Percentiles rank a stretch among this genome's conserved stretches.
Conservation (phyloP, 768 basidiomycete genomes). For the Panaeolus cyanescens region DNA sequence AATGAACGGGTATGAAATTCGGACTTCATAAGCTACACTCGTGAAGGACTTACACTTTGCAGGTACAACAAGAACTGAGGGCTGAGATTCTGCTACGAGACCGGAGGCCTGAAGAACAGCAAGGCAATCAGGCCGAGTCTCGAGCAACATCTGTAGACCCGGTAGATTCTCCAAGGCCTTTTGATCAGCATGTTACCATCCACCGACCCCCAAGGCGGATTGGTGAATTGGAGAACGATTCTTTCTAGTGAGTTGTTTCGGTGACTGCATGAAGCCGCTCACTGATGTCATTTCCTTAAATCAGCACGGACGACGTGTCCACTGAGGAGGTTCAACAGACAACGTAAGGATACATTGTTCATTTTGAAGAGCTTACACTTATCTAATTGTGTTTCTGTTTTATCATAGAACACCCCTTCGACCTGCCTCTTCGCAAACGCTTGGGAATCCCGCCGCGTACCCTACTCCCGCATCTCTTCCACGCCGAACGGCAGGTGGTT, state of each 20-base stretch:
- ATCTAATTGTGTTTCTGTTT: background rate
- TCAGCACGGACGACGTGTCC: background rate
- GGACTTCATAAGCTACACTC: too few species aligned
- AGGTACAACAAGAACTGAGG: too few species aligned
- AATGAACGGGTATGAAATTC: background rate
- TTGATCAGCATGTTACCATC: too few species aligned
- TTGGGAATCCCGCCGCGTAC: background rate
- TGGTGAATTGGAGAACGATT: background rate
- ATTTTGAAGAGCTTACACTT: background rate
- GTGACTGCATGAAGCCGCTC: too few species aligned
- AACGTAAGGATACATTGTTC: background rate
- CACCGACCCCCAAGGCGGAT: background rate
- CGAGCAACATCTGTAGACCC: too few species aligned
- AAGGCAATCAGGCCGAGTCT: too few species aligned
- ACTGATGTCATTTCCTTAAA: background rate
- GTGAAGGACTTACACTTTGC: too few species aligned
- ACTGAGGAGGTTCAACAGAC: too few species aligned
- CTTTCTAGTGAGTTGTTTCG: background rate
- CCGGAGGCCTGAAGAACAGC: too few species aligned
- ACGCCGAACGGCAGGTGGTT: background rate
- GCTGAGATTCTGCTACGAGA: too few species aligned
- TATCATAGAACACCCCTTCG: background rate
- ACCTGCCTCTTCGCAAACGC: background rate
- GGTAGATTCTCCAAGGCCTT: background rate
- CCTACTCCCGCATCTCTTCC: background rate